Percentiles rank a stretch among this genome's conserved stretches.
Evolutionary conservation across 176 grass and related monocot species (phyloP).

Genomic region (Juncus inflexus): DNA sequence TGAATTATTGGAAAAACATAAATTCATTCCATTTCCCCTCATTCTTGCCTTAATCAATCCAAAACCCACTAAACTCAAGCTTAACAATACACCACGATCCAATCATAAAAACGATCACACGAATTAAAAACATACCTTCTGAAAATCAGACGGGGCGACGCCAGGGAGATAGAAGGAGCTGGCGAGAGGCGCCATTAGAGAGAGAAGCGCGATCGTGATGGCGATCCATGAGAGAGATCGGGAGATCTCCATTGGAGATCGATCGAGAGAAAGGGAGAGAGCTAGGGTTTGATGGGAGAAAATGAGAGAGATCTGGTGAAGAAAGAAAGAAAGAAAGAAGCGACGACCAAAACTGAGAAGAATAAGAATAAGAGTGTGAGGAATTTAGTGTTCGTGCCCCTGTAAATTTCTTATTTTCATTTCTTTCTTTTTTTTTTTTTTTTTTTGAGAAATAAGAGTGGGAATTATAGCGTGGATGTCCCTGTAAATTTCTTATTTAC

Average conservation of each 20-base stretch:
- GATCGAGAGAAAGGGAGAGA: neutral
- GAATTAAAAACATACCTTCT: slow-evolving; percentile 34
- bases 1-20: too few relatives aligned
- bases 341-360: slow-evolving; percentile 16
- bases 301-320: slow-evolving; percentile 27
- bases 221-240: slow-evolving; percentile 30
- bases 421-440: neutral
- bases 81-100: neutral
- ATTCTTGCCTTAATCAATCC: neutral
- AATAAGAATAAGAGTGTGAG: neutral
- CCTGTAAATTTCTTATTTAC: neutral
- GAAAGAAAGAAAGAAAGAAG: neutral
- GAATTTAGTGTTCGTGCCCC: neutral
- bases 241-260: slow-evolving; percentile 18
- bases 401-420: neutral
- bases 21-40: neutral
- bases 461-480: neutral
- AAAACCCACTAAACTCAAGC: neutral
- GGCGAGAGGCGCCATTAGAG: slow-evolving; percentile 15
- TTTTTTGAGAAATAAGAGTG: neutral
- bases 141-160: slow-evolving; percentile 75
- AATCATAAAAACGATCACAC: neutral
- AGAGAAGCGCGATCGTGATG: slow-evolving; percentile 10
- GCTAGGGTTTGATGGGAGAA: slow-evolving; percentile 18
- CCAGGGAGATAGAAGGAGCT: slow-evolving; percentile 77